Conservation (phyloP, 2,329 filamentous ascomycete genomes). For the Mycosphaerella sp. region DNA sequence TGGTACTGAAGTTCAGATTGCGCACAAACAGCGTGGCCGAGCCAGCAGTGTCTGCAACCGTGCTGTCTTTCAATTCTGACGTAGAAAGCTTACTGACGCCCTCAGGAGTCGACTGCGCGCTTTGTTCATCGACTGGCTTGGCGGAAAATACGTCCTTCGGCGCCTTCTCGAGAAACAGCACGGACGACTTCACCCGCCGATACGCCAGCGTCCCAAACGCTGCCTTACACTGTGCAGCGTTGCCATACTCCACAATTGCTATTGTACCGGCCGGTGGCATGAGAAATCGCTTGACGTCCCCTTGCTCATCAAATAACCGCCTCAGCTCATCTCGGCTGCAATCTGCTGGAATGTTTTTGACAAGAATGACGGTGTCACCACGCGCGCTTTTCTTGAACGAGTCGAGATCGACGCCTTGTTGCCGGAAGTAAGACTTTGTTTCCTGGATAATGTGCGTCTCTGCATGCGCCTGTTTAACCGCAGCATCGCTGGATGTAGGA, state of each 20-base stretch:
- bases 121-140: slow-evolving; percentile 19
- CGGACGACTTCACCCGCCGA: slow-evolving; percentile 80
- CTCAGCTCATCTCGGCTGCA: slow-evolving; percentile 72
- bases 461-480: slow-evolving; percentile 91
- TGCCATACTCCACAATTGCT: slow-evolving; percentile 82
- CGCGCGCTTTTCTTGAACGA: slow-evolving; percentile 80
- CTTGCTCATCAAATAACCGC: slow-evolving; percentile 77
- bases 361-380: slow-evolving; percentile 78
- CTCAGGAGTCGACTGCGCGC: slow-evolving; percentile 28
- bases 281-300: slow-evolving; percentile 70
- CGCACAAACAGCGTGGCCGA: slow-evolving; percentile 72
- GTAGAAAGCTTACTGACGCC: slow-evolving; percentile 56
- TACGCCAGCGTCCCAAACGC: slow-evolving; percentile 85
- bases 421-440: slow-evolving; percentile 82
- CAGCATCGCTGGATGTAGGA: slow-evolving; percentile 90
- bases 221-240: slow-evolving; percentile 69
- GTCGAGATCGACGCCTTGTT: slow-evolving; percentile 84
- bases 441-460: slow-evolving; percentile 96
- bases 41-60: slow-evolving; percentile 53
- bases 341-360: slow-evolving; percentile 90
- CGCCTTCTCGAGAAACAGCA: slow-evolving; percentile 89
- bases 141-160: slow-evolving; percentile 69
- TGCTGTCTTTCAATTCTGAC: slow-evolving; percentile 59
- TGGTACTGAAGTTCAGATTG: slow-evolving; percentile 89
- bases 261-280: slow-evolving; percentile 93